Conservation (phyloP, 148 eudicot genomes). For the Chenopodium berlandieri region DNA sequence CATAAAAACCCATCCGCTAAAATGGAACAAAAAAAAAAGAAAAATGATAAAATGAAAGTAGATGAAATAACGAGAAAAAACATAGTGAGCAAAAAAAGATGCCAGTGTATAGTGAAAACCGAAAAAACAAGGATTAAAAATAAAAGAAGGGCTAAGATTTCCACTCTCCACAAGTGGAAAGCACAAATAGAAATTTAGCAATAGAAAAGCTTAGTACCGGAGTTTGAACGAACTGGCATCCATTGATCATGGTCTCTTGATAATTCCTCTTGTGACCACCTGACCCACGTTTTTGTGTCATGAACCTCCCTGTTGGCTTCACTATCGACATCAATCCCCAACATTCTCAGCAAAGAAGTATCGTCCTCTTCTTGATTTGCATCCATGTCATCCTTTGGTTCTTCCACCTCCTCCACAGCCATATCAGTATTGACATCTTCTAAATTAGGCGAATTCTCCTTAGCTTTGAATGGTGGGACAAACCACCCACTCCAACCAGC, state of each 20-base stretch:
- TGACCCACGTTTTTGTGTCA: constrained; percentile 66
- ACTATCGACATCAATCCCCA: constrained; percentile 75
- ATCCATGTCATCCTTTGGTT: constrained; percentile 44
- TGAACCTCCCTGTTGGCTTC: constrained; percentile 64
- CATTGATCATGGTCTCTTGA: constrained; percentile 71
- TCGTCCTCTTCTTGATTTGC: constrained; percentile 54
- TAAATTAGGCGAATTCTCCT: constrained; percentile 23
- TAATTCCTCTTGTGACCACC: constrained; percentile 84
- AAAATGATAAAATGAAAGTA: too few relatives aligned
- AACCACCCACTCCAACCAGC: constrained; percentile 98
- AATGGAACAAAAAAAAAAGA: too few relatives aligned
- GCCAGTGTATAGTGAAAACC: too few relatives aligned
- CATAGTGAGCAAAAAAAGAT: too few relatives aligned
- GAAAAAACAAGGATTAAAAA: too few relatives aligned
- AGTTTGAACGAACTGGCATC: constrained; percentile 69
- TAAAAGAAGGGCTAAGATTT: too few relatives aligned
- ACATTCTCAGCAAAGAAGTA: constrained; percentile 65
- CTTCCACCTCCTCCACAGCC: constrained; percentile 43
- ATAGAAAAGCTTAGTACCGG: constrained; percentile 38
- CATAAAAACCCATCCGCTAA: background rate
- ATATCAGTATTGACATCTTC: constrained; percentile 34
- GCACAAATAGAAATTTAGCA: background rate
- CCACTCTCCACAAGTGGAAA: background rate
- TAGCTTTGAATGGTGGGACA: constrained; percentile 44
- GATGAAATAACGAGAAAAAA: too few relatives aligned